These are phyloP conservation scores for Trifolium dubium DNA, from an alignment of 306 rosid genomes.

Conservation along the genomic window DNA sequence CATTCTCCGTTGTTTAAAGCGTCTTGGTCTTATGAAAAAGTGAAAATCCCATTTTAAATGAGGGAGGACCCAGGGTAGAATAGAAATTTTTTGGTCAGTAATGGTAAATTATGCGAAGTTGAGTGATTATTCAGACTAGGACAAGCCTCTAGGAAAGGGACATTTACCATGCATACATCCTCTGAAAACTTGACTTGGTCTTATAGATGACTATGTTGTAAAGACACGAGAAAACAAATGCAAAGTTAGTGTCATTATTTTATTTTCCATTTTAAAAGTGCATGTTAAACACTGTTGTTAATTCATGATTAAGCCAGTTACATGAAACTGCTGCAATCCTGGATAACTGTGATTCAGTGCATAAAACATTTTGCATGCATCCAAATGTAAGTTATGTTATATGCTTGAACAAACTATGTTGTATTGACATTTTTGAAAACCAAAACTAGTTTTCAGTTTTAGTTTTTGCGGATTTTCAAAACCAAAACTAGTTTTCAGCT, in stretches of 20 bases:
- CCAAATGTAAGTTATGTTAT: constrained; percentile 2
- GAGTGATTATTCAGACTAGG: constrained; percentile 4
- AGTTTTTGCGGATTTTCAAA: background rate
- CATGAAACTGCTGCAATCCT: constrained; percentile 8
- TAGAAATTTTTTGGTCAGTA: background rate
- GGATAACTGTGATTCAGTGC: background rate
- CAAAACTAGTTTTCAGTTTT: background rate
- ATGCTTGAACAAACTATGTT: background rate
- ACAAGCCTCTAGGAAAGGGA: constrained; percentile 23
- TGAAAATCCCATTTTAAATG: background rate
- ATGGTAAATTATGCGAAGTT: background rate
- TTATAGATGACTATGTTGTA: background rate
- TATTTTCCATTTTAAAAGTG: constrained; percentile 24
- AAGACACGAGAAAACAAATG: constrained; percentile 12
- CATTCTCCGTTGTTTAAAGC: constrained; percentile 8
- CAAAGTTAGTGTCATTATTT: background rate
- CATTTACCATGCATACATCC: background rate
- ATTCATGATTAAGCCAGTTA: constrained; percentile 19
- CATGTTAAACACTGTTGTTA: background rate
- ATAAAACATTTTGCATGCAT: background rate
- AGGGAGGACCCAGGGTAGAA: background rate
- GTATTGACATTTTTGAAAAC: background rate
- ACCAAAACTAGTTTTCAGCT: background rate
- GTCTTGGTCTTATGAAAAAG: constrained; percentile 11
- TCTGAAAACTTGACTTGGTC: background rate